Evolutionary conservation across 306 rosid species (phyloP).

Genomic region (Malus sylvestris): DNA sequence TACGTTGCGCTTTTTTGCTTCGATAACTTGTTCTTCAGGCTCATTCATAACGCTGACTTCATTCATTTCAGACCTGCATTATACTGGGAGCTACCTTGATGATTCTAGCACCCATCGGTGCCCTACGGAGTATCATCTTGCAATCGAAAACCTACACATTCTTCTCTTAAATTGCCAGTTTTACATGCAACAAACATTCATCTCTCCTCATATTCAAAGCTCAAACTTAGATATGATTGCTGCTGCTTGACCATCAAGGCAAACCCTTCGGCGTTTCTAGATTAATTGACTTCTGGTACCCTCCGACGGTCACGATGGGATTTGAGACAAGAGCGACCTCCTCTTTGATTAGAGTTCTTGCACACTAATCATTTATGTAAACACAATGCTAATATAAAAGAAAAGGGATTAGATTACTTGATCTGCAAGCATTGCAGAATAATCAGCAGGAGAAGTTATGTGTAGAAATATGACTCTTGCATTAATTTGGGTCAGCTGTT

Average conservation of each 20-base stretch:
- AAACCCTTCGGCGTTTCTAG: too few relatives aligned
- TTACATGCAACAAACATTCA: not conserved
- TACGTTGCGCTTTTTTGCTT: conserved; percentile 13
- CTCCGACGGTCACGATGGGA: not conserved
- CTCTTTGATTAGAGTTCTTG: not conserved
- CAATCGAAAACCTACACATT: conserved; percentile 45
- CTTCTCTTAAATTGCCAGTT: conserved; percentile 41
- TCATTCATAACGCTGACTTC: not conserved
- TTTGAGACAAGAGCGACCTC: not conserved
- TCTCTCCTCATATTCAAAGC: not conserved
- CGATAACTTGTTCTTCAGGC: not conserved
- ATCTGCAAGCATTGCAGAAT: not conserved
- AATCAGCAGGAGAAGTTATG: too few relatives aligned
- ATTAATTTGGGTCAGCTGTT: too few relatives aligned
- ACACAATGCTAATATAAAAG: not conserved
- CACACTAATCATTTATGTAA: not conserved
- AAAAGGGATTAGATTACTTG: not conserved
- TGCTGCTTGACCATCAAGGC: not conserved
- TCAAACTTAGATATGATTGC: not conserved
- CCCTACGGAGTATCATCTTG: conserved; percentile 50
- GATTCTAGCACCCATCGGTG: conserved; percentile 72
- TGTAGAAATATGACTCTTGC: too few relatives aligned
- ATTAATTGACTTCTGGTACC: not conserved
- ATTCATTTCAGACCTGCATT: conserved; percentile 47
- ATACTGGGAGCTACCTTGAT: conserved; percentile 53